phyloP scores from a whole-genome alignment of 441 rosid species.

The Erodium texanum region DNA sequence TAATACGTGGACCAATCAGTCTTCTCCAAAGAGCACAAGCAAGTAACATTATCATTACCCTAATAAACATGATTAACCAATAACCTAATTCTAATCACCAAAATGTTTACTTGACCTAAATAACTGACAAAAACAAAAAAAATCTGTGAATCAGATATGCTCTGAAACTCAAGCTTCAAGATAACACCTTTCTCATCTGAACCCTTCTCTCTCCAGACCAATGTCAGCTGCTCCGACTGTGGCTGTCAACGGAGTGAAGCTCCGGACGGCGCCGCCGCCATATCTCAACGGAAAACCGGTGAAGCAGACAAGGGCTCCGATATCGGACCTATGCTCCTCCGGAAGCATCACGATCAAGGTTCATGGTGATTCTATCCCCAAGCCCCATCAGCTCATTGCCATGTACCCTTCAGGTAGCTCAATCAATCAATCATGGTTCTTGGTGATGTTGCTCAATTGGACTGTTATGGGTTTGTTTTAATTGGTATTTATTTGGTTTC shows the following conservation, averaged over 20 bases:
- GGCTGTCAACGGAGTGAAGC: conserved; percentile 16
- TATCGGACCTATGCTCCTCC: conserved; percentile 82
- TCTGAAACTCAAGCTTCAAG: background rate
- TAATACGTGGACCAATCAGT: too few species aligned
- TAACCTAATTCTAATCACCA: too few species aligned
- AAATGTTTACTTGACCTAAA: too few species aligned
- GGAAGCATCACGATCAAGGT: conserved; percentile 84
- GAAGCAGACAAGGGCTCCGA: conserved; percentile 49
- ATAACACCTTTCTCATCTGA: background rate
- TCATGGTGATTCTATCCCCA: conserved; percentile 69
- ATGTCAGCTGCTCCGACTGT: conserved; percentile 32
- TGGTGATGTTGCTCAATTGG: too few species aligned
- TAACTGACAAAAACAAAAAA: too few species aligned
- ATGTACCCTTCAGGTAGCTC: conserved; percentile 90
- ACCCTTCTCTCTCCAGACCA: background rate
- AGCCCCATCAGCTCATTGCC: conserved; percentile 63
- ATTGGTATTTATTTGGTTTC: too few species aligned
- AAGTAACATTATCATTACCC: too few species aligned
- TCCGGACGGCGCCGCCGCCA: conserved; percentile 45
- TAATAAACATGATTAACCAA: too few species aligned
- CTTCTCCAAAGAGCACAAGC: too few species aligned
- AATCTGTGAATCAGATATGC: too few species aligned
- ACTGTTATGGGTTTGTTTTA: background rate
- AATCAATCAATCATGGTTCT: too few species aligned
- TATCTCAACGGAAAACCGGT: conserved; percentile 58